Percentiles rank a stretch among this genome's conserved stretches.
Conservation (phyloP, 805 yeast species). For the Candida berthetii region DNA sequence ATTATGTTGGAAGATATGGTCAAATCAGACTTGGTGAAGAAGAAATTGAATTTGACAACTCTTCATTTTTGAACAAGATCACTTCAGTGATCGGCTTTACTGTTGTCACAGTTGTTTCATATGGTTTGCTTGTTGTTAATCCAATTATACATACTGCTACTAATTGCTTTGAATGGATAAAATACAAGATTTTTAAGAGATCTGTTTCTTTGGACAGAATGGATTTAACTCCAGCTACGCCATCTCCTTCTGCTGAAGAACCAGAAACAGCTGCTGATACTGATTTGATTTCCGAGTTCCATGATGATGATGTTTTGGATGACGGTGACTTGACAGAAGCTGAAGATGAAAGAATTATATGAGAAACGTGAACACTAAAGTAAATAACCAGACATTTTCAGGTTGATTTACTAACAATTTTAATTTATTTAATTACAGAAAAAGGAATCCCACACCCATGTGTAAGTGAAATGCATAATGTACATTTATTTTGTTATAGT, state of each 20-base stretch:
- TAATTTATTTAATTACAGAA: not conserved
- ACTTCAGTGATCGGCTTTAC: constrained; percentile 23
- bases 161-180: constrained; percentile 10
- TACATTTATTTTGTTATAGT: not conserved
- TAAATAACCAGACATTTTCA: not conserved
- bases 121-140: constrained; percentile 11
- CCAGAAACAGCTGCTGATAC: constrained; percentile 12
- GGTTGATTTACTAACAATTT: not conserved
- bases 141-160: constrained; percentile 14
- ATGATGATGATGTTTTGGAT: constrained; percentile 18
- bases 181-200: constrained; percentile 9
- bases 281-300: constrained; percentile 13
- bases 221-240: constrained; percentile 1
- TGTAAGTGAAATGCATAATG: not conserved
- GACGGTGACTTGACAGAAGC: constrained; percentile 24
- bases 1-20: constrained; percentile 78
- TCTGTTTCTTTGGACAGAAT: constrained; percentile 11
- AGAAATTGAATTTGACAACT: constrained; percentile 57
- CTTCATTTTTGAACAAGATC: constrained; percentile 52
- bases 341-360: constrained; percentile 13
- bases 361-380: not conserved
- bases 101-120: constrained; percentile 22
- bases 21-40: constrained; percentile 81
- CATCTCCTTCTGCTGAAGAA: constrained; percentile 2
- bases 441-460: no score